phyloP scores from a whole-genome alignment of 2,329 filamentous ascomycete species.

The Triangularia verruculosa region DNA sequence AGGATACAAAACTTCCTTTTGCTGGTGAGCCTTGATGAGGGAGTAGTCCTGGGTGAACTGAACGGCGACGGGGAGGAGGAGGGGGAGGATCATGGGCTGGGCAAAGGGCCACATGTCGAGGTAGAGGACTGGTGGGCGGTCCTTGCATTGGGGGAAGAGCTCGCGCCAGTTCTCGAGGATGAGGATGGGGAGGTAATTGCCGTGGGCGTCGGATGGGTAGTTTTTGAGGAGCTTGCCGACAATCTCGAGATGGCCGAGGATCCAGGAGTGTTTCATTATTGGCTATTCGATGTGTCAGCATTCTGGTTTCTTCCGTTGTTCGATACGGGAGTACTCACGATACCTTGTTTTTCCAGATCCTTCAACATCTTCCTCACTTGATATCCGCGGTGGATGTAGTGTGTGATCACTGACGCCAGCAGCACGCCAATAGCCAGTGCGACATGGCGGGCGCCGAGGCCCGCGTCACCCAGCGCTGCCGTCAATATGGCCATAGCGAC shows the following conservation, averaged over 20 bases:
- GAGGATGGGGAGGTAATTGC: conserved; percentile 22
- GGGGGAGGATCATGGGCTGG: not conserved
- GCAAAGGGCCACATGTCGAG: conserved; percentile 33
- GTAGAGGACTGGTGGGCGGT: conserved; percentile 29
- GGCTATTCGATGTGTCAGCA: conserved; percentile 16
- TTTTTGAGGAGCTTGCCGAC: conserved; percentile 20
- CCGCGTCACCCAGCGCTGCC: not conserved
- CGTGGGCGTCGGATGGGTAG: conserved; percentile 22
- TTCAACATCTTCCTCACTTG: conserved; percentile 22
- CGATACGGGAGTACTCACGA: conserved; percentile 11
- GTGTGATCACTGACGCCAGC: not conserved
- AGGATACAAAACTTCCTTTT: not conserved
- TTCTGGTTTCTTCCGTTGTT: not conserved
- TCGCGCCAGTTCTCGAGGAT: conserved; percentile 24
- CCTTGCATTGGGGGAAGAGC: conserved; percentile 20
- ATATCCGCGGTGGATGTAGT: conserved; percentile 21
- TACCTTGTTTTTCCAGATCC: conserved; percentile 21
- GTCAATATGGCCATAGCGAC: not conserved
- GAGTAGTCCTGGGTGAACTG: not conserved
- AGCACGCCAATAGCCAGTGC: not conserved
- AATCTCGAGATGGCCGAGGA: conserved; percentile 24
- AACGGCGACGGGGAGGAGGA: not conserved
- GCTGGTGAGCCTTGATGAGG: not conserved
- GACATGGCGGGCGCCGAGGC: conserved; percentile 1
- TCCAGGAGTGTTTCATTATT: conserved; percentile 23